Evolutionary conservation across 768 basidiomycete species (phyloP).

Genomic region (Tylopilus vinaceipallidus): DNA sequence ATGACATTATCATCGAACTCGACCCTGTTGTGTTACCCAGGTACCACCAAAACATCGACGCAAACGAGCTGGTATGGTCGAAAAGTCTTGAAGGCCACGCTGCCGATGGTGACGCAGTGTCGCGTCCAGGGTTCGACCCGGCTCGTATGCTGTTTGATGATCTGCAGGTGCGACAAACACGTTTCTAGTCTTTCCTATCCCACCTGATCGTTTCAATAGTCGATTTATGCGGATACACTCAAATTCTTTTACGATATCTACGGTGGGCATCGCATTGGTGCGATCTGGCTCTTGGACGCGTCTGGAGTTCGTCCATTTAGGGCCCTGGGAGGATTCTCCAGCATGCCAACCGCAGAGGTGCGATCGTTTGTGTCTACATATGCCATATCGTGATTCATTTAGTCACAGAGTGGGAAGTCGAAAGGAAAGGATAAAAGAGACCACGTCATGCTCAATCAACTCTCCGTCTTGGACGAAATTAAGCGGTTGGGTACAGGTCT

Average conservation of each 20-base stretch:
- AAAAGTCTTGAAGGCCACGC: slow-evolving; percentile 24
- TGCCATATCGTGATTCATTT: not conserved
- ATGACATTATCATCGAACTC: slow-evolving; percentile 81
- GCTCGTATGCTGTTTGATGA: slow-evolving; percentile 64
- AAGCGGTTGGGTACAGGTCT: slow-evolving; percentile 71
- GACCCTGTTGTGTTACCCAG: slow-evolving; percentile 63
- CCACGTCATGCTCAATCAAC: slow-evolving; percentile 64
- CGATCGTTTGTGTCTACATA: slow-evolving; percentile 3
- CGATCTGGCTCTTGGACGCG: slow-evolving; percentile 81
- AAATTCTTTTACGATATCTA: slow-evolving; percentile 82
- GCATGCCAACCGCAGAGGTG: slow-evolving; percentile 47
- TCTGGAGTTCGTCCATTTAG: slow-evolving; percentile 66
- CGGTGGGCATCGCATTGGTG: slow-evolving; percentile 78
- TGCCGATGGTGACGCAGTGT: slow-evolving; percentile 33
- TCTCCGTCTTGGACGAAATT: slow-evolving; percentile 70
- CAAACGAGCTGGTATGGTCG: slow-evolving; percentile 48
- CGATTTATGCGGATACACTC: slow-evolving; percentile 70
- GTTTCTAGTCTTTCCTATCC: not conserved
- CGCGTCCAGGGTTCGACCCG: slow-evolving; percentile 80
- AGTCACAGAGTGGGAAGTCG: slow-evolving; percentile 26
- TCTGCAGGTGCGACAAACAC: slow-evolving; percentile 56
- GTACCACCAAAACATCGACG: slow-evolving; percentile 67
- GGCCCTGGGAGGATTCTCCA: slow-evolving; percentile 80
- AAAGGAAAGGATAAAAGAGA: slow-evolving; percentile 51
- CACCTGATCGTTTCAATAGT: slow-evolving; percentile 38